Percentiles rank a stretch among this genome's conserved stretches.
phyloP scores from a whole-genome alignment of 257 asterid genomes.

The Sherardia arvensis region DNA sequence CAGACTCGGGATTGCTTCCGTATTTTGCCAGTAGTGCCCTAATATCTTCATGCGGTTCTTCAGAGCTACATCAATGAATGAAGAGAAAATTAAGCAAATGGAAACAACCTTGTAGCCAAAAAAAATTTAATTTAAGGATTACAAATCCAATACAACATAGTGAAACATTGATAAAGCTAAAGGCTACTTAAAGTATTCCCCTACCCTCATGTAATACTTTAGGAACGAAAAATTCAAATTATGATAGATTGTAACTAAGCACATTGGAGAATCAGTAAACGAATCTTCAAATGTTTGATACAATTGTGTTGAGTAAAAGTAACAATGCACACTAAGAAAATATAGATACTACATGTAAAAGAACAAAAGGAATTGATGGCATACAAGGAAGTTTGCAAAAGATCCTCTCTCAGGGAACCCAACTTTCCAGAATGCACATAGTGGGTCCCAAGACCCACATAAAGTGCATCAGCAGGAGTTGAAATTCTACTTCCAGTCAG shows the following conservation, averaged over 20 bases:
- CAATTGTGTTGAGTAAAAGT: neutral
- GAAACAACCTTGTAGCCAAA: neutral
- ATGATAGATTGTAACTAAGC: neutral
- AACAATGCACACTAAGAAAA: neutral
- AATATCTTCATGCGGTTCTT: conserved; percentile 67
- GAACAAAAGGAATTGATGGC: conserved; percentile 13
- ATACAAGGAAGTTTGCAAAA: conserved; percentile 61
- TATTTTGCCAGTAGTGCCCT: conserved; percentile 48
- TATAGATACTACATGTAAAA: neutral
- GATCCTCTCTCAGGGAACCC: conserved; percentile 50
- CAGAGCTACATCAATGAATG: conserved; percentile 46
- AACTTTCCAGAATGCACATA: conserved; percentile 80
- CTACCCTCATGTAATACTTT: neutral
- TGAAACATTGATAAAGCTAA: neutral
- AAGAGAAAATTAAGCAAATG: neutral
- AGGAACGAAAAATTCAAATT: neutral
- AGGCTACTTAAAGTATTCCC: neutral
- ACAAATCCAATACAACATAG: neutral
- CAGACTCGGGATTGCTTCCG: conserved; percentile 62
- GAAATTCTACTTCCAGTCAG: conserved; percentile 85
- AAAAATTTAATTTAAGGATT: neutral
- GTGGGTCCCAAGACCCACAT: conserved; percentile 85
- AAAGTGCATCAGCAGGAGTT: conserved; percentile 93
- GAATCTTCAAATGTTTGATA: neutral
- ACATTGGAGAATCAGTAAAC: neutral